These are phyloP conservation scores for Fomitopsis schrenkii DNA, from an alignment of 1,284 basidiomycete genomes.

Conservation along the genomic window DNA sequence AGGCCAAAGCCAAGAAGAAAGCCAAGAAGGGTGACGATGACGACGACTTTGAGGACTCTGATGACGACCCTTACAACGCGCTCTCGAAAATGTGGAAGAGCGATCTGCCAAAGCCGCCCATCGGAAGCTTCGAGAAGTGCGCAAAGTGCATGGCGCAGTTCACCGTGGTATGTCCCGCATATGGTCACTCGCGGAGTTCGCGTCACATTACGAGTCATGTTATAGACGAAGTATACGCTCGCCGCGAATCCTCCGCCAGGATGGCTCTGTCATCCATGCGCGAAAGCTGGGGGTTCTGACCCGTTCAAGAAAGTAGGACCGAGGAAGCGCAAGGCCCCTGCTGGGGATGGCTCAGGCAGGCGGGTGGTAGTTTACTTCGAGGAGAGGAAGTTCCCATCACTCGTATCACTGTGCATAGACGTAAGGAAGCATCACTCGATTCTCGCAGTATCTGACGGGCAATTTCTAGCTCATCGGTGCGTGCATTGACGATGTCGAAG, in stretches of 20 bases:
- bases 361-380: conserved; percentile 67
- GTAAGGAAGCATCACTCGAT: conserved; percentile 33
- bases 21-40: conserved; percentile 35
- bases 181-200: not conserved
- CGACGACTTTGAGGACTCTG: conserved; percentile 40
- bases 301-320: conserved; percentile 77
- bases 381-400: conserved; percentile 60
- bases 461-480: conserved; percentile 68
- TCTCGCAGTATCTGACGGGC: not conserved
- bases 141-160: conserved; percentile 82
- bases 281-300: conserved; percentile 69
- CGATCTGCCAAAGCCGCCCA: conserved; percentile 51
- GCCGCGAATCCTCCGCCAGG: conserved; percentile 65
- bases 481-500: conserved; percentile 89
- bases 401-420: conserved; percentile 79
- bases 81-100: conserved; percentile 52
- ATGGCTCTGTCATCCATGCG: conserved; percentile 78
- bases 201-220: not conserved
- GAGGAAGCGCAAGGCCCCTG: conserved; percentile 51
- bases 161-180: conserved; percentile 68
- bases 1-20: conserved; percentile 38
- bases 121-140: conserved; percentile 82
- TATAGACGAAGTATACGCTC: conserved; percentile 81
- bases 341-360: conserved; percentile 43
- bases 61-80: conserved; percentile 51